phyloP scores from a whole-genome alignment of 345 rosid species.

The Orychophragmus violaceus region DNA sequence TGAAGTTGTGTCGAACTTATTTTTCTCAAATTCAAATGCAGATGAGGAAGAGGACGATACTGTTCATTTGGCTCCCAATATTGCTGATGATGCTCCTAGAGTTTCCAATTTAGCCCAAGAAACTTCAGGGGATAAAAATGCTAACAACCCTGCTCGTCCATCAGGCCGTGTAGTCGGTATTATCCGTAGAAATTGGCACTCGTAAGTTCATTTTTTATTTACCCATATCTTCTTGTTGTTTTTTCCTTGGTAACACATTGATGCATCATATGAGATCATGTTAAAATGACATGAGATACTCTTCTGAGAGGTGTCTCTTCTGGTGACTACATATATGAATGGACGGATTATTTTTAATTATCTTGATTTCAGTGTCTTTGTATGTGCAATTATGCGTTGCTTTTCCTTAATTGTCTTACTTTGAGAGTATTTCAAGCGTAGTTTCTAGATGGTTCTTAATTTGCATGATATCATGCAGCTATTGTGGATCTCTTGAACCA shows the following conservation, averaged over 20 bases:
- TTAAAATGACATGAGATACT: not conserved
- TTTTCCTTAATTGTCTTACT: not conserved
- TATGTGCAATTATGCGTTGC: not conserved
- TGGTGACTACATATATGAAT: not conserved
- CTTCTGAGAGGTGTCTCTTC: not conserved
- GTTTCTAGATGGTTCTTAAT: not conserved
- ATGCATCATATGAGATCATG: no score
- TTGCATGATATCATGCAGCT: conserved; percentile 47
- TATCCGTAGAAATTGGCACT: conserved; percentile 95
- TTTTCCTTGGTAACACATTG: not conserved
- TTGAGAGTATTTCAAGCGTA: not conserved
- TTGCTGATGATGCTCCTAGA: conserved; percentile 97
- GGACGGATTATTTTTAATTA: not conserved
- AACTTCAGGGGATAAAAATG: conserved; percentile 35
- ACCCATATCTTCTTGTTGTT: not conserved
- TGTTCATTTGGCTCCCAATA: conserved; percentile 76
- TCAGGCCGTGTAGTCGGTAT: conserved; percentile 85
- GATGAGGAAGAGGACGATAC: conserved; percentile 77
- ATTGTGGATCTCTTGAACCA: conserved; percentile 96
- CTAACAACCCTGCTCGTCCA: conserved; percentile 52
- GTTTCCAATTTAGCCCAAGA: conserved; percentile 41
- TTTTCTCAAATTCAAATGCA: conserved; percentile 23
- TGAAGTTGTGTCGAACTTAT: not conserved
- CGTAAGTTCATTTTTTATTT: conserved; percentile 47
- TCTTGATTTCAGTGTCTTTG: not conserved